Percentiles rank a stretch among this genome's conserved stretches.
phyloP scores from a whole-genome alignment of 2,329 filamentous ascomycete species.

The Camillea tinctor region DNA sequence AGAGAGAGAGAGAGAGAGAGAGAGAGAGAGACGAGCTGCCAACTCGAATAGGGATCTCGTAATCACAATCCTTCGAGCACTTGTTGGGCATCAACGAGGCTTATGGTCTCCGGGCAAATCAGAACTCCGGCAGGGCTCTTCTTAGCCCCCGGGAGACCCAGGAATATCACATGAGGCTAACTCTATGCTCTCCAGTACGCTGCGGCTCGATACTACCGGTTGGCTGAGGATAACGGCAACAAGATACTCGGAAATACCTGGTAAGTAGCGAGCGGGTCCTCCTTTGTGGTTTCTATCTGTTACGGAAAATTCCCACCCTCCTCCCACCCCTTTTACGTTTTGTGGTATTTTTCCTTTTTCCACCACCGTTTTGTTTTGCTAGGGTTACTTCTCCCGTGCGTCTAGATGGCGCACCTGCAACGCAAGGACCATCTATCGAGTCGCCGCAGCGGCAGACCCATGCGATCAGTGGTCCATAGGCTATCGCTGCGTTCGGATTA shows the following conservation, averaged over 20 bases:
- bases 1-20: no score
- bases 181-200: constrained; percentile 57
- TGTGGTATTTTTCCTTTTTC: constrained; percentile 16
- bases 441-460: constrained; percentile 16
- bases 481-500: constrained; percentile 24
- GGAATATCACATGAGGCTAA: constrained; percentile 51
- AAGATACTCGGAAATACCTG: constrained; percentile 94
- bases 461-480: constrained; percentile 34
- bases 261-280: constrained; percentile 55
- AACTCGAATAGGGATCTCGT: constrained; percentile 7
- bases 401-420: constrained; percentile 23
- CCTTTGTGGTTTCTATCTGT: constrained; percentile 1
- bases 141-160: constrained; percentile 11
- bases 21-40: constrained; percentile 6
- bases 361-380: constrained; percentile 15
- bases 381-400: constrained; percentile 24
- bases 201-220: constrained; percentile 86
- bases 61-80: constrained; percentile 23
- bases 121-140: constrained; percentile 17
- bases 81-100: constrained; percentile 42
- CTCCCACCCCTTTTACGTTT: constrained; percentile 12
- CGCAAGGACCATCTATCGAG: constrained; percentile 25
- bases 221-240: constrained; percentile 83
- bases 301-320: constrained; percentile 13
- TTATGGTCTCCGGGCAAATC: constrained; percentile 31